Percentiles rank a stretch among this genome's conserved stretches.
Conservation (phyloP, 2,329 filamentous ascomycete genomes). For the Alternaria burnsii region DNA sequence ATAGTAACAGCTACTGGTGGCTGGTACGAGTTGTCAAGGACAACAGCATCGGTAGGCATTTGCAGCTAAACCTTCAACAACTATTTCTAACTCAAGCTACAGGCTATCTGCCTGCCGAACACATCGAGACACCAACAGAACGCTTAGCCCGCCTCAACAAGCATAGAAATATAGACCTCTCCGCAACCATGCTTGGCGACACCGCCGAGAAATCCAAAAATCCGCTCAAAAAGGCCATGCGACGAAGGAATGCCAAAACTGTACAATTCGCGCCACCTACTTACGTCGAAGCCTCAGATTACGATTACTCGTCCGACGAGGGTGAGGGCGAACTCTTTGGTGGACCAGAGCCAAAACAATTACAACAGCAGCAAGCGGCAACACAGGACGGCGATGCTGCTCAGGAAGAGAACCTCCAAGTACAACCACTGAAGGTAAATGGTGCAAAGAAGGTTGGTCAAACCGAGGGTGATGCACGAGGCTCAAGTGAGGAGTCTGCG, state of each 20-base stretch:
- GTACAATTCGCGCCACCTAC: constrained; percentile 87
- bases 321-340: constrained; percentile 61
- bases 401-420: constrained; percentile 45
- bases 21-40: constrained; percentile 96
- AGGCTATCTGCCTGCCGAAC: constrained; percentile 97
- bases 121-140: constrained; percentile 98
- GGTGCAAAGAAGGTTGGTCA: constrained; percentile 43
- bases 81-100: constrained; percentile 5
- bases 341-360: constrained; percentile 44
- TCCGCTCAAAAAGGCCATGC: constrained; percentile 83
- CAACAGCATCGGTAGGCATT: constrained; percentile 79
- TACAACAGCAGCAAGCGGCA: constrained; percentile 32
- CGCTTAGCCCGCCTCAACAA: constrained; percentile 93
- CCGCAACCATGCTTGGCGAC: constrained; percentile 75
- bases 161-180: constrained; percentile 92
- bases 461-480: constrained; percentile 34
- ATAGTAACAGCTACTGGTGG: constrained; percentile 99
- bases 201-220: constrained; percentile 83
- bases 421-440: constrained; percentile 51
- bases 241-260: constrained; percentile 81
- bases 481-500: constrained; percentile 49
- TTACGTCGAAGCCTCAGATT: constrained; percentile 86
- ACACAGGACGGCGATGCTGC: constrained; percentile 53
- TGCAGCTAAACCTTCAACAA: neutral
- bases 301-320: constrained; percentile 84